Conservation (phyloP, 305 asterid species). For the Fraxinus ornus region DNA sequence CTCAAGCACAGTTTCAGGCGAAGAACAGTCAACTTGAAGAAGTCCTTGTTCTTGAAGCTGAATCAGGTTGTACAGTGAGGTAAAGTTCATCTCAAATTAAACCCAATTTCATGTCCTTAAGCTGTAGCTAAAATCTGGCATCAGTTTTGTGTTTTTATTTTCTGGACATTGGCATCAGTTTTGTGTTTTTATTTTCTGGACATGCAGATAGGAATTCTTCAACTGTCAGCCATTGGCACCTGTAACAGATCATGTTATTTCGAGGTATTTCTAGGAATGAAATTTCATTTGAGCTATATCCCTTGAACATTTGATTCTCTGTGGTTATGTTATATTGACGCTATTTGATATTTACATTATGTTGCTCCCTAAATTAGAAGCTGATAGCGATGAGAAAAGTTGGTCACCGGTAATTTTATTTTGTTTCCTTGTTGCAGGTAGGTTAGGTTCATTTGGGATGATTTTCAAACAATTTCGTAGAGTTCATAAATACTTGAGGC, state of each 20-base stretch:
- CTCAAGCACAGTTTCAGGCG: constrained; percentile 17
- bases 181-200: constrained; percentile 39
- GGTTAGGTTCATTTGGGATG: not conserved
- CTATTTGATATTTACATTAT: not conserved
- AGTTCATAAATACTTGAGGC: not conserved
- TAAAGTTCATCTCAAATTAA: constrained; percentile 39
- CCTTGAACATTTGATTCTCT: not conserved
- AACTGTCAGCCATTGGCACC: constrained; percentile 26
- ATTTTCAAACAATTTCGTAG: not conserved
- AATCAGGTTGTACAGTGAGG: constrained; percentile 67
- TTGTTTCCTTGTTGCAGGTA: not conserved
- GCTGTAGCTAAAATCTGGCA: constrained; percentile 44
- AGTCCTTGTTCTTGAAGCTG: constrained; percentile 32
- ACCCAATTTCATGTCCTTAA: constrained; percentile 37
- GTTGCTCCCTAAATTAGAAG: not conserved
- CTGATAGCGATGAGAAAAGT: not conserved
- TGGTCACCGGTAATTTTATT: not conserved
- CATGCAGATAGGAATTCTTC: constrained; percentile 38
- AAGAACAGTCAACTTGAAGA: constrained; percentile 34
- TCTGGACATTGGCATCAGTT: constrained; percentile 43
- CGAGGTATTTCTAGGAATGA: constrained; percentile 18
- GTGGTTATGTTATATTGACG: not conserved
- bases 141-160: constrained; percentile 38
- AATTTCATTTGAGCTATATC: not conserved
- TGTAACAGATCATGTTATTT: constrained; percentile 36